Percentiles rank a stretch among this genome's conserved stretches.
phyloP scores from a whole-genome alignment of 768 basidiomycete species.

The Podaxis carcinomalis region DNA sequence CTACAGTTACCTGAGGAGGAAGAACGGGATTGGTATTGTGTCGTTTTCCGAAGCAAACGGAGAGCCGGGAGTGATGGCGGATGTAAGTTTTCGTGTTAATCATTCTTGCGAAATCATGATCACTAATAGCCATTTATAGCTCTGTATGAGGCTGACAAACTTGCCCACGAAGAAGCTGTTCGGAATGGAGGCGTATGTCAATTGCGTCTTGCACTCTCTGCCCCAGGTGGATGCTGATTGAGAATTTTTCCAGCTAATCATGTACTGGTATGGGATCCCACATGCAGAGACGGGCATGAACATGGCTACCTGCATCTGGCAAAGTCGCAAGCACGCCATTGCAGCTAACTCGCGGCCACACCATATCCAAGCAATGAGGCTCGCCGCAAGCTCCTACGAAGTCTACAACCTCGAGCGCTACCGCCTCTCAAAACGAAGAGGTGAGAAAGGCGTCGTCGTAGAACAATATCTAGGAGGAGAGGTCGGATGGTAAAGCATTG shows the following conservation, averaged over 20 bases:
- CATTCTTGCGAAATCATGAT: background rate
- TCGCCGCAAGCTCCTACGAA: slow-evolving; percentile 76
- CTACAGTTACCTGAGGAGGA: slow-evolving; percentile 63
- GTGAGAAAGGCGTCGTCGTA: slow-evolving; percentile 52
- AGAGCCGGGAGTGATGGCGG: slow-evolving; percentile 65
- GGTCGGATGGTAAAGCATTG: slow-evolving; percentile 57
- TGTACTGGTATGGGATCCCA: slow-evolving; percentile 95
- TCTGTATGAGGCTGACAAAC: slow-evolving; percentile 82
- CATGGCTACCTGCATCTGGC: slow-evolving; percentile 95
- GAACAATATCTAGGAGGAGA: slow-evolving; percentile 59
- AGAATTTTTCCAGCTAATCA: slow-evolving; percentile 50
- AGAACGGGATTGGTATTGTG: slow-evolving; percentile 88
- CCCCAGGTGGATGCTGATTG: slow-evolving; percentile 4
- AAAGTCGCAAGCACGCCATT: slow-evolving; percentile 78
- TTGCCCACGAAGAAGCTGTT: slow-evolving; percentile 92
- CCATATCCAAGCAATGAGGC: slow-evolving; percentile 79
- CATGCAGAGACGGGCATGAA: slow-evolving; percentile 74
- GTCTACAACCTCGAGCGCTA: slow-evolving; percentile 76
- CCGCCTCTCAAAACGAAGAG: slow-evolving; percentile 61
- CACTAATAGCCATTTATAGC: slow-evolving; percentile 31
- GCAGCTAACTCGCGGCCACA: slow-evolving; percentile 76
- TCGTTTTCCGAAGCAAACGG: slow-evolving; percentile 82
- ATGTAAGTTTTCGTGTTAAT: slow-evolving; percentile 36
- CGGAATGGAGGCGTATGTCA: slow-evolving; percentile 73
- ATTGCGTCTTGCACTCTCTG: background rate